These are phyloP conservation scores for Ganoderma resinaceum DNA, from an alignment of 1,284 basidiomycete species.

Conservation along the genomic window DNA sequence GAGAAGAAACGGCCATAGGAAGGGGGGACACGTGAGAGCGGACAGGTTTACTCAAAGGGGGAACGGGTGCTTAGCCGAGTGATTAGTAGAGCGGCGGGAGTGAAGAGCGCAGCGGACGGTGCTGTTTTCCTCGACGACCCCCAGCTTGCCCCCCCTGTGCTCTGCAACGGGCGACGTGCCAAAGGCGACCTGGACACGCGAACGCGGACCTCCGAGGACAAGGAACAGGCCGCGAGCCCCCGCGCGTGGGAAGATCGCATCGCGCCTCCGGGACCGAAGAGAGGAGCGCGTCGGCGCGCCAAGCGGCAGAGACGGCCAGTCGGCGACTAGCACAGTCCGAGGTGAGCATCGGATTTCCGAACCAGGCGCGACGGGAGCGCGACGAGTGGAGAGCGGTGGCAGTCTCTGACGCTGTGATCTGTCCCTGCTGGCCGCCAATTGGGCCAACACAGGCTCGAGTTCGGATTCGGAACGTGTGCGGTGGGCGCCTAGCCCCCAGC, in stretches of 20 bases:
- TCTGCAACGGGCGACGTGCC: neutral
- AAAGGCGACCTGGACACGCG: neutral
- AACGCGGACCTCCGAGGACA: too few relatives aligned
- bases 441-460: slow-evolving; percentile 1
- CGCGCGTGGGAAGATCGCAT: slow-evolving; percentile 5
- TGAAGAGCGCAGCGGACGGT: neutral
- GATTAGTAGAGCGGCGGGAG: neutral
- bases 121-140: slow-evolving; percentile 2
- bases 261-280: neutral
- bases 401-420: slow-evolving; percentile 1
- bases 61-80: slow-evolving; percentile 5
- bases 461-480: slow-evolving; percentile 15
- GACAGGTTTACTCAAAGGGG: neutral
- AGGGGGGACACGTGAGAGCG: slow-evolving; percentile 20
- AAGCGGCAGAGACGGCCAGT: neutral
- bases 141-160: neutral
- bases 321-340: neutral
- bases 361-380: neutral
- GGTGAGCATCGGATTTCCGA: slow-evolving; percentile 8
- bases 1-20: slow-evolving; percentile 20
- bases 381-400: neutral
- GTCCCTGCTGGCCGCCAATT: neutral
- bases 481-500: slow-evolving; percentile 22
- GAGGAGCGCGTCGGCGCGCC: slow-evolving; percentile 2
- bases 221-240: neutral